Evolutionary conservation across 2,329 filamentous ascomycete species (phyloP).

Genomic region (Hypoxylon sp.): DNA sequence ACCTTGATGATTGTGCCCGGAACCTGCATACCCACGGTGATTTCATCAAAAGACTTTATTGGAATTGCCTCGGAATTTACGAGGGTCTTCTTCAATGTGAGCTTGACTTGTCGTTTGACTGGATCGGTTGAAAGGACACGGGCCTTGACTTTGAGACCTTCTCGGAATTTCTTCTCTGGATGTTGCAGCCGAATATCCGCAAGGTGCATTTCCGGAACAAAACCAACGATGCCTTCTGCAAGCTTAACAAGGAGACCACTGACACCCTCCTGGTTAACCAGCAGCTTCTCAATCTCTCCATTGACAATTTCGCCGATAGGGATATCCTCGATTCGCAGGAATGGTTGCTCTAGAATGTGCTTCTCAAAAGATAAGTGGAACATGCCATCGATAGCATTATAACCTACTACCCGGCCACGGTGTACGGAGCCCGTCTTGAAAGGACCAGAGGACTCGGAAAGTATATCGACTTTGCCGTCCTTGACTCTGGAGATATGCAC

Average conservation of each 20-base stretch:
- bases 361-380: constrained; percentile 89
- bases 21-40: constrained; percentile 81
- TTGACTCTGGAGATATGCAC: constrained; percentile 95
- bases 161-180: constrained; percentile 95
- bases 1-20: constrained; percentile 91
- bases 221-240: constrained; percentile 88
- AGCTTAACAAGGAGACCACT: constrained; percentile 86
- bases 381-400: constrained; percentile 87
- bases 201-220: constrained; percentile 89
- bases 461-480: constrained; percentile 87
- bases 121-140: constrained; percentile 86
- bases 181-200: constrained; percentile 90
- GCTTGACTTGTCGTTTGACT: constrained; percentile 81
- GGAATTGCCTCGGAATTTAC: constrained; percentile 89
- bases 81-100: constrained; percentile 95
- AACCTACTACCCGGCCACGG: constrained; percentile 85
- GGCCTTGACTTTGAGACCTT: constrained; percentile 86
- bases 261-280: constrained; percentile 83
- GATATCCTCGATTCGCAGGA: constrained; percentile 92
- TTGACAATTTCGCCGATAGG: constrained; percentile 84
- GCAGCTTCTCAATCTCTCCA: constrained; percentile 86
- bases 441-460: constrained; percentile 82
- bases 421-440: constrained; percentile 86
- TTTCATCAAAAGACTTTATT: constrained; percentile 82
- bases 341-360: constrained; percentile 86